Conservation (phyloP, 2,329 filamentous ascomycete species). For the Cladosporium oxysporum region DNA sequence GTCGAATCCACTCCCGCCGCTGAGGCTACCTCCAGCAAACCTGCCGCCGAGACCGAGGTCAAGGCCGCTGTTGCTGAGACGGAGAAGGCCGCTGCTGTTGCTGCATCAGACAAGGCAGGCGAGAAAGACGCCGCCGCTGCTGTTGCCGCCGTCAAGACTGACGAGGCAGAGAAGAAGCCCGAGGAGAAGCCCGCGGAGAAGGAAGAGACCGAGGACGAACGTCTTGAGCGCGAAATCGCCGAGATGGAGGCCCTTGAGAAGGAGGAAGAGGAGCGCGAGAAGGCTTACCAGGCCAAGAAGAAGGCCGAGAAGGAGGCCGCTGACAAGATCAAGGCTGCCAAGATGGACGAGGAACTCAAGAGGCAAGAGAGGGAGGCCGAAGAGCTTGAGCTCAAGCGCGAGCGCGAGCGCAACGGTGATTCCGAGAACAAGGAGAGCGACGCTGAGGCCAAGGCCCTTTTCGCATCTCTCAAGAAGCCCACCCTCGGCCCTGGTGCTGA, state of each 20-base stretch:
- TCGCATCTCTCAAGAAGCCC: slow-evolving; percentile 53
- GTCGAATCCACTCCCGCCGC: slow-evolving; percentile 28
- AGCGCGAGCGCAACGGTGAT: slow-evolving; percentile 37
- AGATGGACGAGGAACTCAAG: slow-evolving; percentile 54
- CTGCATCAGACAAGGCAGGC: slow-evolving; percentile 26
- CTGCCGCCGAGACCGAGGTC: slow-evolving; percentile 42
- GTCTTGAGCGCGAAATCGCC: slow-evolving; percentile 60
- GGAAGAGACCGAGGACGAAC: slow-evolving; percentile 43
- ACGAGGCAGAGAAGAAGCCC: slow-evolving; percentile 35
- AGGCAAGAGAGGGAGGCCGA: slow-evolving; percentile 53
- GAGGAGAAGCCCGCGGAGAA: slow-evolving; percentile 35
- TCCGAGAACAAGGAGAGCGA: slow-evolving; percentile 30
- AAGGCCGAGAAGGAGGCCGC: slow-evolving; percentile 55
- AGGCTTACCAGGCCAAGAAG: slow-evolving; percentile 72
- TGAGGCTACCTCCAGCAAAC: slow-evolving; percentile 49
- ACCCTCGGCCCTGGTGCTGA: slow-evolving; percentile 48
- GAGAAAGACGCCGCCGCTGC: slow-evolving; percentile 34
- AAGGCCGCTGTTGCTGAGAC: slow-evolving; percentile 25
- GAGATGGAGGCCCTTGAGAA: slow-evolving; percentile 54
- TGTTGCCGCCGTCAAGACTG: slow-evolving; percentile 27
- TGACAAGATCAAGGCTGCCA: slow-evolving; percentile 55
- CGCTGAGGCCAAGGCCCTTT: slow-evolving; percentile 48
- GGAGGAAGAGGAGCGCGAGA: slow-evolving; percentile 64
- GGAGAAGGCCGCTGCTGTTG: slow-evolving; percentile 37
- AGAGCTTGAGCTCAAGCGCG: slow-evolving; percentile 47